Evolutionary conservation across 163 green algal species (phyloP).

Genomic region (Scenedesmus sp.): DNA sequence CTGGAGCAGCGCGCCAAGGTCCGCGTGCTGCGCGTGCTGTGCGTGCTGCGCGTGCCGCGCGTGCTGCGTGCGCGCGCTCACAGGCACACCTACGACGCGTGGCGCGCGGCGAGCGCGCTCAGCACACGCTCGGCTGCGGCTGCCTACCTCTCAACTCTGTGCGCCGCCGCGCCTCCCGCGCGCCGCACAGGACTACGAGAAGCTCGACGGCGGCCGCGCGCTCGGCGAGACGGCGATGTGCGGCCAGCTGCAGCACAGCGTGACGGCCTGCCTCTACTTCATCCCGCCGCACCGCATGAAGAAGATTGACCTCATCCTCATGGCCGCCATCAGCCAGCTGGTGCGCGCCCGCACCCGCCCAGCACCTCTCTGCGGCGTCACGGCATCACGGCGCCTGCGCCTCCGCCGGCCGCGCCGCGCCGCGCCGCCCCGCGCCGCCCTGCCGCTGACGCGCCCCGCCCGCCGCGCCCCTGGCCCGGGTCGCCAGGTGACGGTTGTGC

Average conservation of each 20-base stretch:
- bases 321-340: slow-evolving; percentile 30
- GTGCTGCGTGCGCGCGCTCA: not conserved
- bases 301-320: slow-evolving; percentile 45
- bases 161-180: not conserved
- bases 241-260: slow-evolving; percentile 41
- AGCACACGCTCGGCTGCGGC: too few species aligned
- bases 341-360: too few species aligned
- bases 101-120: too few species aligned
- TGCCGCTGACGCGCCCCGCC: too few species aligned
- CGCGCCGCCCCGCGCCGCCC: too few species aligned
- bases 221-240: slow-evolving; percentile 32
- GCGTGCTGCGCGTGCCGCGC: slow-evolving; percentile 22
- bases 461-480: too few species aligned
- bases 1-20: slow-evolving; percentile 39
- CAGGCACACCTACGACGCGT: not conserved
- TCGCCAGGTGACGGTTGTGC: slow-evolving; percentile 42
- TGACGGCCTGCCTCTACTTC: slow-evolving; percentile 37
- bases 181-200: slow-evolving; percentile 19
- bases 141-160: too few species aligned
- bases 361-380: too few species aligned
- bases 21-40: slow-evolving; percentile 37
- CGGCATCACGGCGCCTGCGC: too few species aligned
- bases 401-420: too few species aligned
- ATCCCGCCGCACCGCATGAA: slow-evolving; percentile 35
- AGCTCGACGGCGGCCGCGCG: slow-evolving; percentile 18